Percentiles rank a stretch among this genome's conserved stretches.
Conservation (phyloP, 78 protist genomes). For the Anaeramoeba flamelloides region DNA sequence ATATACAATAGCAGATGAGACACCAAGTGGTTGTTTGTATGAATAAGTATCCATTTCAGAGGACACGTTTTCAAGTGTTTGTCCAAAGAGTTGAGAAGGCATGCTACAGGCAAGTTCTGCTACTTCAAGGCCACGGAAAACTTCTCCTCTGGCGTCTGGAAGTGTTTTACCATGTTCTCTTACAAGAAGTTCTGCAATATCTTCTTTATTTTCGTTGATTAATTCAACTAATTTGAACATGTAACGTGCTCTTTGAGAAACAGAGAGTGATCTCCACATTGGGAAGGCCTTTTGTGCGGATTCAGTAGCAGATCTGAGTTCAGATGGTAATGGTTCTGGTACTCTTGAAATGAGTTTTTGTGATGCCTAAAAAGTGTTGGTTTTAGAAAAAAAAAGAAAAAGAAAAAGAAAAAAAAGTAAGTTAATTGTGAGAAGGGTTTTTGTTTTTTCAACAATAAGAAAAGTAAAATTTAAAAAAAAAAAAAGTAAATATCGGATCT, state of each 20-base stretch:
- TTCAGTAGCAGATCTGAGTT: no score
- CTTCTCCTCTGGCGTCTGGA: constrained; percentile 65
- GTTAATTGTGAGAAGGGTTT: no score
- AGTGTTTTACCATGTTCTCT: constrained; percentile 87
- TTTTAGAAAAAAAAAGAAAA: no score
- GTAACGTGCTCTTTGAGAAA: constrained; percentile 49
- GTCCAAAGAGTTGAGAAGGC: constrained; percentile 63
- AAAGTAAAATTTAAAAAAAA: no score
- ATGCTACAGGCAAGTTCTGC: constrained; percentile 76
- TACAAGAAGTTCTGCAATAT: constrained; percentile 52
- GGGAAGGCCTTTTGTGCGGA: constrained; percentile 49
- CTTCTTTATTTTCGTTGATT: constrained; percentile 48
- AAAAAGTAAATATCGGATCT: no score
- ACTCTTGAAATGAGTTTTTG: no score
- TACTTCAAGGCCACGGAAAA: constrained; percentile 54
- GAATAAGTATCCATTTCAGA: constrained; percentile 73
- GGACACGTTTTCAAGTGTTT: constrained; percentile 61
- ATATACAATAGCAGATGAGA: constrained; percentile 79
- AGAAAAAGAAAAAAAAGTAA: no score
- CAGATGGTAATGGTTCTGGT: no score
- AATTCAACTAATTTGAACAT: constrained; percentile 55
- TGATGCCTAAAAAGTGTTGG: no score
- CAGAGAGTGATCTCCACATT: constrained; percentile 63
- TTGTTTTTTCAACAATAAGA: no score
- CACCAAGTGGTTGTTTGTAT: constrained; percentile 82